These are phyloP conservation scores for Paramyrothecium roridum DNA, from an alignment of 2,329 filamentous ascomycete species.

Conservation along the genomic window DNA sequence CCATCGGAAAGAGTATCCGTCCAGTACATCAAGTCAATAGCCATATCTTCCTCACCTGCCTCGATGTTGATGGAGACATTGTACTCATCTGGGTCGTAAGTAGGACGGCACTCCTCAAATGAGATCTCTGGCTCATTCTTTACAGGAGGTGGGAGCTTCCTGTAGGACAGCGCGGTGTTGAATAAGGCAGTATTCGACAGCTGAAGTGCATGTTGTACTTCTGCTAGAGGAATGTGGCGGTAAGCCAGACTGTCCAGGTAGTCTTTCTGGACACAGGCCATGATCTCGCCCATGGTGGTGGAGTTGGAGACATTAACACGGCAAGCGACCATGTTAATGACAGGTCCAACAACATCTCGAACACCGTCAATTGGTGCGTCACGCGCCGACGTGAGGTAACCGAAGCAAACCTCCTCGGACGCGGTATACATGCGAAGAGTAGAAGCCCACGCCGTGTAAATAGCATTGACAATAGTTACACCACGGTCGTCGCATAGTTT, in stretches of 20 bases:
- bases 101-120: conserved; percentile 17
- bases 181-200: conserved; percentile 15
- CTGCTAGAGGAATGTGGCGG: conserved; percentile 6
- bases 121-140: conserved; percentile 9
- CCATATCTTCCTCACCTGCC: conserved; percentile 12
- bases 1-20: conserved; percentile 13
- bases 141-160: conserved; percentile 10
- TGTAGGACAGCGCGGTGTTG: conserved; percentile 19
- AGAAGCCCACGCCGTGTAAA: conserved; percentile 17
- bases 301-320: conserved; percentile 32
- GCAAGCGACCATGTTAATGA: conserved; percentile 56
- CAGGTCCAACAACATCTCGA: conserved; percentile 44
- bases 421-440: conserved; percentile 33
- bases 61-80: conserved; percentile 16
- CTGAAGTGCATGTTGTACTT: conserved; percentile 16
- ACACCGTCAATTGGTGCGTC: conserved; percentile 46
- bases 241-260: conserved; percentile 3
- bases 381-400: conserved; percentile 49
- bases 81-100: conserved; percentile 17
- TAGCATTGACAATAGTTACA: conserved; percentile 6
- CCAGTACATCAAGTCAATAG: conserved; percentile 19
- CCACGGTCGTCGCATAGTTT: conserved; percentile 2
- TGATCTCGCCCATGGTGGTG: conserved; percentile 18
- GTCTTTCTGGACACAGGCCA: conserved; percentile 32
- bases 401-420: conserved; percentile 47